Conservation (phyloP, 1,284 basidiomycete genomes). For the Anthracocystis setariae region DNA sequence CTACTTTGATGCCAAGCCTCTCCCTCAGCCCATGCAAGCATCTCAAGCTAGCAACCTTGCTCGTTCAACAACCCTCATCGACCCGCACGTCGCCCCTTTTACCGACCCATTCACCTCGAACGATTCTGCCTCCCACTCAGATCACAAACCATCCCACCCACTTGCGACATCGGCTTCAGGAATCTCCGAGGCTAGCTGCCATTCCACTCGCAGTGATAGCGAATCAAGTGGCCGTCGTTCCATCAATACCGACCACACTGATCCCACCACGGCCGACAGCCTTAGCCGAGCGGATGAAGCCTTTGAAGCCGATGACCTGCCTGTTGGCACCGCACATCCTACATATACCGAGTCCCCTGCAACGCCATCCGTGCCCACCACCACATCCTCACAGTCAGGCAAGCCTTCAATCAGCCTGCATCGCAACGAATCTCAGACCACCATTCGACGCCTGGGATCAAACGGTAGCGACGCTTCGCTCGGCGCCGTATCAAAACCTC, state of each 20-base stretch:
- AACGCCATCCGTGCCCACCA: not conserved
- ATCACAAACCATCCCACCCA: slow-evolving; percentile 4
- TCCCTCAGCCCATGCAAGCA: not conserved
- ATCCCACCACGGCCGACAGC: slow-evolving; percentile 47
- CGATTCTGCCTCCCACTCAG: not conserved
- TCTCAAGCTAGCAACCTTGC: not conserved
- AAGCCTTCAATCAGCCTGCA: slow-evolving; percentile 52
- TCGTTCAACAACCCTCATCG: not conserved
- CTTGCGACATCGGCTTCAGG: slow-evolving; percentile 42
- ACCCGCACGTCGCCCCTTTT: not conserved
- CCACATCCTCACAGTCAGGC: slow-evolving; percentile 9
- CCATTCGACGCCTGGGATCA: slow-evolving; percentile 66
- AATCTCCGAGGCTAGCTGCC: slow-evolving; percentile 55
- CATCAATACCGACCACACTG: slow-evolving; percentile 47
- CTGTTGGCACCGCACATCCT: not conserved
- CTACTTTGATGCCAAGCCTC: slow-evolving; percentile 22
- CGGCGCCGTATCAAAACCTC: slow-evolving; percentile 14
- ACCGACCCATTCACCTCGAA: not conserved
- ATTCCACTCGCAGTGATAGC: slow-evolving; percentile 57
- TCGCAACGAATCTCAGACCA: slow-evolving; percentile 69
- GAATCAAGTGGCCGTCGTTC: slow-evolving; percentile 56
- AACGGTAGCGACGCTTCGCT: slow-evolving; percentile 52
- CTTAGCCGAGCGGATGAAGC: slow-evolving; percentile 28
- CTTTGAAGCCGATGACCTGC: slow-evolving; percentile 1
- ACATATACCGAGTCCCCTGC: not conserved